Evolutionary conservation across 345 rosid genomes (phyloP).

Genomic region (Fremontodendron californicum): DNA sequence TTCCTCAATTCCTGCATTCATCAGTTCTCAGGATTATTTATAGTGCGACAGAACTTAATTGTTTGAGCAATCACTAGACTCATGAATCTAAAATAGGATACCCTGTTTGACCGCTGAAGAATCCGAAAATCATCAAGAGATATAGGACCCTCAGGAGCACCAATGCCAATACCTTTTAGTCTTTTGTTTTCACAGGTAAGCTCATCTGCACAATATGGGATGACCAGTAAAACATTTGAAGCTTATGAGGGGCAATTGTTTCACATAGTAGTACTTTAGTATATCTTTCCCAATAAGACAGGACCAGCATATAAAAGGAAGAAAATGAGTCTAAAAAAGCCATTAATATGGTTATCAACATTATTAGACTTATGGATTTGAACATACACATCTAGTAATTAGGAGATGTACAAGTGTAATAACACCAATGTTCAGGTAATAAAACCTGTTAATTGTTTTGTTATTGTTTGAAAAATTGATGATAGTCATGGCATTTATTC

Average conservation of each 20-base stretch:
- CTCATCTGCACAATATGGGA: slow-evolving; percentile 50
- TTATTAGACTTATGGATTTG: background rate
- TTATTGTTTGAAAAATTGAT: background rate
- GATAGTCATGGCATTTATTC: background rate
- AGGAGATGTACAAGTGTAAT: background rate
- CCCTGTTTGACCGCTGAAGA: slow-evolving; percentile 88
- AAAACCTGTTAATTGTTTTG: background rate
- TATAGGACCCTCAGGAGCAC: slow-evolving; percentile 93
- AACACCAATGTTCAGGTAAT: background rate
- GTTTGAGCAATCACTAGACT: slow-evolving; percentile 13
- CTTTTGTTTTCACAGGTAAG: slow-evolving; percentile 58
- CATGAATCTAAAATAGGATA: slow-evolving; percentile 25
- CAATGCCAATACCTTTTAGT: slow-evolving; percentile 80
- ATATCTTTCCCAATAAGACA: background rate
- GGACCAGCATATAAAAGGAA: background rate
- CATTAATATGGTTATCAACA: background rate
- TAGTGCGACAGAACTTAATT: background rate
- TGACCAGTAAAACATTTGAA: slow-evolving; percentile 6
- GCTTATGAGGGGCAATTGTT: background rate
- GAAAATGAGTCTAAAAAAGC: background rate
- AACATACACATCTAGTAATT: background rate
- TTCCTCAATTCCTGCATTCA: slow-evolving; percentile 77
- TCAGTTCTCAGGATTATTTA: background rate
- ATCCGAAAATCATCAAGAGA: slow-evolving; percentile 95
- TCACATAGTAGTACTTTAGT: background rate